phyloP scores from a whole-genome alignment of 2,329 filamentous ascomycete species.

The Penicillium oxalicum region DNA sequence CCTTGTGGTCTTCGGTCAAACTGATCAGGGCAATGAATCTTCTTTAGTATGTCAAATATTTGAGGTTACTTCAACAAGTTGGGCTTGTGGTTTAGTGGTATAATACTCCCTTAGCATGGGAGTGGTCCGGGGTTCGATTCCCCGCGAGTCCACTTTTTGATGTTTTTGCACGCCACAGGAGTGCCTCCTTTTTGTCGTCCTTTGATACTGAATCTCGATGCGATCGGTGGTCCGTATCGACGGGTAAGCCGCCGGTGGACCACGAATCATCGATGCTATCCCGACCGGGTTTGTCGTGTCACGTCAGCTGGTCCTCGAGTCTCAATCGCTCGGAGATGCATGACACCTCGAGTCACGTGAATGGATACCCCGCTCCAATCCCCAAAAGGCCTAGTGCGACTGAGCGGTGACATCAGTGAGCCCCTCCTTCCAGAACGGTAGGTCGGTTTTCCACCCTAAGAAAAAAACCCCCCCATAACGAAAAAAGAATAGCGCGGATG shows the following conservation, averaged over 20 bases:
- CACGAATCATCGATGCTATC: background rate
- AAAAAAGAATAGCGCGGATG: no score
- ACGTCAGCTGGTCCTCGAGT: no score
- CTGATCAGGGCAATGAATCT: no score
- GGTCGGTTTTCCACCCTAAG: no score
- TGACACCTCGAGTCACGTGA: background rate
- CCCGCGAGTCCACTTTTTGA: constrained; percentile 38
- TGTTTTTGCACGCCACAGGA: no score
- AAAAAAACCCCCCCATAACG: no score
- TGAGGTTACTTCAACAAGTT: background rate
- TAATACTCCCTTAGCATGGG: constrained; percentile 45
- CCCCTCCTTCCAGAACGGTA: background rate
- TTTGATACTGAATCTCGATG: background rate
- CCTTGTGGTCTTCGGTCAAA: no score
- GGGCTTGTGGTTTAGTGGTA: constrained; percentile 43
- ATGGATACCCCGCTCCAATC: constrained; percentile 9
- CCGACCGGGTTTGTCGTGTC: no score
- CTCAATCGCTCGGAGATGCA: no score
- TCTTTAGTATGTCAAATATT: no score
- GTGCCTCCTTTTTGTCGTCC: constrained; percentile 2
- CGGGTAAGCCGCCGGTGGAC: no score
- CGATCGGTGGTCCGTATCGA: no score
- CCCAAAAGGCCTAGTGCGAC: constrained; percentile 2
- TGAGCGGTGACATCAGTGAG: constrained; percentile 5
- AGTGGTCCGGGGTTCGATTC: constrained; percentile 46